Conservation (phyloP, 106 monocot species). For the Dendrobium chrysotoxum region DNA sequence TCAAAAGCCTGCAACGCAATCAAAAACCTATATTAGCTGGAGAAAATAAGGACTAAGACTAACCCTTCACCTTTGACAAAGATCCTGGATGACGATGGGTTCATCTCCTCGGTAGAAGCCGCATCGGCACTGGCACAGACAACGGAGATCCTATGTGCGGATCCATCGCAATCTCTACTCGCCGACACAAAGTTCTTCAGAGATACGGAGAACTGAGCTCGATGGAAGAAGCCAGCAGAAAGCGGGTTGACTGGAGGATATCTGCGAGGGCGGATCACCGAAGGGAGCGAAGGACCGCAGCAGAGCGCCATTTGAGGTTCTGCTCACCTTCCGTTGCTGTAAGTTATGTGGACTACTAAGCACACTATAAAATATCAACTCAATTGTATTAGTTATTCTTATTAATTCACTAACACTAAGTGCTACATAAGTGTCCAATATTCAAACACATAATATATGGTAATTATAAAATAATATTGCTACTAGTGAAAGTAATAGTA, state of each 20-base stretch:
- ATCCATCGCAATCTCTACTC: neutral
- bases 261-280: neutral
- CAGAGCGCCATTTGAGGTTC: neutral
- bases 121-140: neutral
- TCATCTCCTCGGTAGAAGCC: neutral
- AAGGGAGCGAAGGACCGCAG: neutral
- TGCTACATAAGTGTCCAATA: no score
- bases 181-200: neutral
- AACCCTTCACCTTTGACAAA: conserved; percentile 1
- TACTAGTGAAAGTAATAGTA: no score
- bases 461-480: no score
- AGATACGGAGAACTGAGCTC: neutral
- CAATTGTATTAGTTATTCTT: no score
- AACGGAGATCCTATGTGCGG: neutral
- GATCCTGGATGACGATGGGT: neutral
- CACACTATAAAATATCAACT: no score
- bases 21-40: neutral
- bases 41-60: neutral
- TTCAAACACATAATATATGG: no score
- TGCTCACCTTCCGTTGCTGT: neutral
- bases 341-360: no score
- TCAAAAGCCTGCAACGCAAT: neutral
- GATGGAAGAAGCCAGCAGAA: neutral
- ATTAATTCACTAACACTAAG: no score
- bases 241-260: neutral